A percentile compares a stretch with the other conserved stretches of the same genome.
Conservation (phyloP, 805 yeast species). For the Pichia rugopelliculosa region DNA sequence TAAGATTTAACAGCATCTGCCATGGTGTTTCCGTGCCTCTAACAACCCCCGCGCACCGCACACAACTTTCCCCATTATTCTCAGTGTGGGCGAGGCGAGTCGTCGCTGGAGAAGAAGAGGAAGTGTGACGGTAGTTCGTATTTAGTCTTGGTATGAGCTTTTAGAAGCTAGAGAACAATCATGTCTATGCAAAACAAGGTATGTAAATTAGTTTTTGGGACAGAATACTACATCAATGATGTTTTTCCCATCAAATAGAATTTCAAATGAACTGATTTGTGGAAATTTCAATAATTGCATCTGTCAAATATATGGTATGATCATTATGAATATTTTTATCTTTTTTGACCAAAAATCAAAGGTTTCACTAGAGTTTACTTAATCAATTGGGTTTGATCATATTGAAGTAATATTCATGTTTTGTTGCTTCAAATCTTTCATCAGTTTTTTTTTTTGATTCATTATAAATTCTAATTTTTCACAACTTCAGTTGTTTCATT, state of each 20-base stretch:
- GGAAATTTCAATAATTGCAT: neutral
- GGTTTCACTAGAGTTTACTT: neutral
- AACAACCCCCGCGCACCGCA: neutral
- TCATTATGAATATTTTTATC: neutral
- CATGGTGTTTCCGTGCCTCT: neutral
- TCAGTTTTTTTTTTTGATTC: neutral
- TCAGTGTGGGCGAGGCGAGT: neutral
- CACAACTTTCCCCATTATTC: neutral
- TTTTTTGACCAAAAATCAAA: neutral
- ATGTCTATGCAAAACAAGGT: constrained; percentile 20
- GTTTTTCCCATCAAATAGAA: neutral
- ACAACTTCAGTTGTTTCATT: neutral
- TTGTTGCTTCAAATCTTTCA: no score
- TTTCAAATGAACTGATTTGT: neutral
- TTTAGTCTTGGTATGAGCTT: neutral
- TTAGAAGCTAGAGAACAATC: neutral
- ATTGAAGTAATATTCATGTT: neutral
- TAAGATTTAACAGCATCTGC: neutral
- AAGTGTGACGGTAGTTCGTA: neutral
- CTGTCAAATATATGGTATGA: neutral
- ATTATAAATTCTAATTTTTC: neutral
- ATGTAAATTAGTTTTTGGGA: constrained; percentile 1
- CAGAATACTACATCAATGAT: neutral
- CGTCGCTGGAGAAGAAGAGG: neutral
- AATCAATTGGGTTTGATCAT: neutral